Percentiles rank a stretch among this genome's conserved stretches.
These are phyloP conservation scores for Cyclostephanos invisitatus DNA, from an alignment of 108 stramenopile species.

Conservation along the genomic window DNA sequence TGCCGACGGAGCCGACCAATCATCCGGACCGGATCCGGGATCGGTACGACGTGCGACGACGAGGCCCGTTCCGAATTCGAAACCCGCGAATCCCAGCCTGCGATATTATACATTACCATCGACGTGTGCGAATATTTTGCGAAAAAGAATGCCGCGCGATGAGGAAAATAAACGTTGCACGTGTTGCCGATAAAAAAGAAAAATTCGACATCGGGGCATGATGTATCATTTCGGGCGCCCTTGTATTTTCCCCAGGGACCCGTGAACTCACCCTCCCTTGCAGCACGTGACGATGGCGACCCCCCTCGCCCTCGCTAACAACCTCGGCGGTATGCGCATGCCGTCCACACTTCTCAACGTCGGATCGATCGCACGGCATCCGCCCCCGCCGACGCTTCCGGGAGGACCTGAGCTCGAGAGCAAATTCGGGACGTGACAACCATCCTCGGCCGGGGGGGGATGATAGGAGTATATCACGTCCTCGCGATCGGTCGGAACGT, in stretches of 20 bases:
- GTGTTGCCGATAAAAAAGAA: too few relatives aligned
- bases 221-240: too few relatives aligned
- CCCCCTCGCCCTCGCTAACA: constrained; percentile 78
- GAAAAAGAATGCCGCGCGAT: too few relatives aligned
- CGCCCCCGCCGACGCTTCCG: not conserved
- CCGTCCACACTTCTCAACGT: constrained; percentile 78
- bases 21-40: constrained; percentile 39
- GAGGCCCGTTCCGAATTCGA: constrained; percentile 89
- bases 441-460: constrained; percentile 27
- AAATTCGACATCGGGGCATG: too few relatives aligned
- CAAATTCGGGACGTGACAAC: constrained; percentile 2
- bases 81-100: constrained; percentile 71
- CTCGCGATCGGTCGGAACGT: not conserved
- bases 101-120: too few relatives aligned
- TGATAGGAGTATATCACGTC: constrained; percentile 17
- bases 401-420: not conserved
- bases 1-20: constrained; percentile 88
- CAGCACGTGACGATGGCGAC: constrained; percentile 80
- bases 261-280: constrained; percentile 60
- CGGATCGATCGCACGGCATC: constrained; percentile 51
- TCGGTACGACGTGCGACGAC: constrained; percentile 70
- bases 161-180: too few relatives aligned
- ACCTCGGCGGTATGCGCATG: constrained; percentile 70
- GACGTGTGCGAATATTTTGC: too few relatives aligned
- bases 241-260: too few relatives aligned